A percentile compares a stretch with the other conserved stretches of the same genome.
Conservation (phyloP, 2,329 filamentous ascomycete species). For the Trichophaea hybrida region DNA sequence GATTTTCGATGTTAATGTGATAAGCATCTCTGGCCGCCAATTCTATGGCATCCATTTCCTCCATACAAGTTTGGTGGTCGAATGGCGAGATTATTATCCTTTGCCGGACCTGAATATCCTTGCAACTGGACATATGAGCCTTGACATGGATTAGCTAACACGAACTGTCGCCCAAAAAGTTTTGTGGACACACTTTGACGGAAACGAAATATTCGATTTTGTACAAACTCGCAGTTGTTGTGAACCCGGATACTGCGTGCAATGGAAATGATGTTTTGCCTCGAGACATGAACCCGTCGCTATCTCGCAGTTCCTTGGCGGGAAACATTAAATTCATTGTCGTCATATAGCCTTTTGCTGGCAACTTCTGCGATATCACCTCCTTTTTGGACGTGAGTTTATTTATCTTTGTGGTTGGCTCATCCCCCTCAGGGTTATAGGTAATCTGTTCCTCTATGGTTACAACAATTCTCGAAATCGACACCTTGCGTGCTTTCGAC, state of each 20-base stretch:
- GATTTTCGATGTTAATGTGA: conserved; percentile 74
- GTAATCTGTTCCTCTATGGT: conserved; percentile 94
- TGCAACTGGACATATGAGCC: conserved; percentile 59
- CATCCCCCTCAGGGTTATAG: conserved; percentile 96
- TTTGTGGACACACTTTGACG: conserved; percentile 56
- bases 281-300: conserved; percentile 72
- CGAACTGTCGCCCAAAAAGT: conserved; percentile 11
- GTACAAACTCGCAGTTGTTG: conserved; percentile 83
- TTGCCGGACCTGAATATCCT: conserved; percentile 77
- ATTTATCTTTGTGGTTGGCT: conserved; percentile 80
- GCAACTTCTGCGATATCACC: conserved; percentile 65
- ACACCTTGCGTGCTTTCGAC: conserved; percentile 77
- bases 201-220: conserved; percentile 96
- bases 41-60: conserved; percentile 97
- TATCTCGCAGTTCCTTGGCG: conserved; percentile 71
- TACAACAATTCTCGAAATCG: conserved; percentile 85
- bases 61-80: conserved; percentile 88
- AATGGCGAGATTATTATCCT: conserved; percentile 92
- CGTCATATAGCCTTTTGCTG: conserved; percentile 82
- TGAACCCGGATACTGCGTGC: conserved; percentile 81
- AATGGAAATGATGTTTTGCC: conserved; percentile 77
- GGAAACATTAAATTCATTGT: conserved; percentile 87
- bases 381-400: conserved; percentile 73
- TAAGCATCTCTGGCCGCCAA: conserved; percentile 88
- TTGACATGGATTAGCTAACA: conserved; percentile 31